phyloP scores from a whole-genome alignment of 2,329 filamentous ascomycete genomes.

The Botrytis tulipae region DNA sequence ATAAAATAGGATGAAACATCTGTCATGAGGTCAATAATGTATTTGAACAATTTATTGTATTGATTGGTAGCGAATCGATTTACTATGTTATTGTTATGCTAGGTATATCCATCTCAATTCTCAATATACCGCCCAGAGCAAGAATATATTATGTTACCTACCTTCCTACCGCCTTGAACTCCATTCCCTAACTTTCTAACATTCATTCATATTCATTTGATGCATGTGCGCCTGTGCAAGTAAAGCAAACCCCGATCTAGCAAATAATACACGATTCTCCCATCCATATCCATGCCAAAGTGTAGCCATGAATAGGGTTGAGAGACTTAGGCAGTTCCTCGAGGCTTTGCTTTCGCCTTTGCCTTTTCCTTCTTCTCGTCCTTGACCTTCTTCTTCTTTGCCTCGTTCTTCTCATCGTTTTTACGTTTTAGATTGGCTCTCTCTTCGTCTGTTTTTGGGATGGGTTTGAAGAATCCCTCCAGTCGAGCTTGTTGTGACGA shows the following conservation, averaged over 20 bases:
- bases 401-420: constrained; percentile 85
- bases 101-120: background rate
- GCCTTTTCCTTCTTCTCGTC: constrained; percentile 95
- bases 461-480: constrained; percentile 94
- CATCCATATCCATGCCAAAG: background rate
- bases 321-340: constrained; percentile 41
- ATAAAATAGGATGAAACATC: too few species aligned
- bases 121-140: background rate
- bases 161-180: background rate
- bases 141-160: background rate
- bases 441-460: constrained; percentile 84
- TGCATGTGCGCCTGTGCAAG: background rate
- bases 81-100: background rate
- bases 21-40: too few species aligned
- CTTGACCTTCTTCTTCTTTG: constrained; percentile 94
- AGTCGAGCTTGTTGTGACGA: constrained; percentile 84
- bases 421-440: constrained; percentile 87
- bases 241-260: background rate
- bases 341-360: constrained; percentile 81
- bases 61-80: background rate
- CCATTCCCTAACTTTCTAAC: background rate
- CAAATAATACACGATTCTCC: background rate
- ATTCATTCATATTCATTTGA: background rate
- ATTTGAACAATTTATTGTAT: too few species aligned
- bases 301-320: too few species aligned